Base-by-base conservation (phyloP, 805 yeast species). In the Kodamaea jinghongensis region DNA sequence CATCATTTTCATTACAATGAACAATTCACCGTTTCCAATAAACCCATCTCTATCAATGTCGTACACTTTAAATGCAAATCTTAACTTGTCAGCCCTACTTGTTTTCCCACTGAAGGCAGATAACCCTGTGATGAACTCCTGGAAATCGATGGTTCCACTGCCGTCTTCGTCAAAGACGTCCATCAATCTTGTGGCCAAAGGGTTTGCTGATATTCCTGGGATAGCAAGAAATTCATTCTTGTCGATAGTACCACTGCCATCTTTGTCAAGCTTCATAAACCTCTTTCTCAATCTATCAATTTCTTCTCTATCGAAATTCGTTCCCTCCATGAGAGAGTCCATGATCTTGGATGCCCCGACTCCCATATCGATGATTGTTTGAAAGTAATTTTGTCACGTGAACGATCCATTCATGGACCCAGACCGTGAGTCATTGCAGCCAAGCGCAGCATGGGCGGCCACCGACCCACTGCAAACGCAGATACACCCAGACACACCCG, bases 21-120 rank as follows among this genome's bases (percentile, higher is more conserved):
- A 93, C 41, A 93, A 63, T 63, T 93, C 99, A 16, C 99, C 99
- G 57, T 91, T 91, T 2, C 97, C 90, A 27, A 93, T 87, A 58
- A 56, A 89, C 0, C 99, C 99, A 58, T 93, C 99, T 41, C 88
- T 75, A 62, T 93, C 99, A 47, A 93, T 88, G 58, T 93, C 99
- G 57, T 93, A 93, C 13, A 93, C 88, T 54, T 82, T 86, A 65
- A 93, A 93, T 8, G 96, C 93, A 68, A 95, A 93, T 55, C 71
- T 72, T 43, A 91, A 72, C 61, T 89, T 91, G 49, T 88, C 97
- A 39, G 80, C 83, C 35, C 79, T 79, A 16, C 81, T 76, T 1
- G 95, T 86, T 53, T 86, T 82, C 3, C 90, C 83, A 38, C 96
- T 85, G 56, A 93, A 93, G 2, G 90, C 89, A 2, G 95, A 84